Percentiles rank a stretch among this genome's conserved stretches.
These are phyloP conservation scores for Ceratocystis diversiconidia DNA, from an alignment of 2,329 filamentous ascomycete genomes.

Conservation along the genomic window DNA sequence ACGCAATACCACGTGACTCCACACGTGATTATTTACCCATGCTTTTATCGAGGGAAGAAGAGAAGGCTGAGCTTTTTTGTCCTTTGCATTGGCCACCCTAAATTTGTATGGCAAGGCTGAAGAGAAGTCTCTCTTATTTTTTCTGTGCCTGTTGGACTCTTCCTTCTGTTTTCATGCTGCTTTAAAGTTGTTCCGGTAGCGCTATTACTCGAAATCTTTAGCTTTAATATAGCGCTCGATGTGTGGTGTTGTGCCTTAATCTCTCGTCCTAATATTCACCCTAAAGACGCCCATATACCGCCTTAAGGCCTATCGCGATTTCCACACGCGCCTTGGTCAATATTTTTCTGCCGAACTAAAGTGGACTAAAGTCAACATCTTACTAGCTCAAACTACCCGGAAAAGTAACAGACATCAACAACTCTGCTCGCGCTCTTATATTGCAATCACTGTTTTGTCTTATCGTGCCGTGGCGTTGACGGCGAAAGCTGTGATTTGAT, in stretches of 20 bases:
- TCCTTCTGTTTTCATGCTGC: not conserved
- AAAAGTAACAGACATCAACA: not conserved
- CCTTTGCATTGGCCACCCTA: not conserved
- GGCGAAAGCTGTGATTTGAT: not conserved
- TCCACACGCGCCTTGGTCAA: not conserved
- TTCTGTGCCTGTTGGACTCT: not conserved
- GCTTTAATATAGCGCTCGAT: too few species aligned
- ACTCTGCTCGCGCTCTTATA: not conserved
- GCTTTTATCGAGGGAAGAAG: not conserved
- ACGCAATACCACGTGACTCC: not conserved
- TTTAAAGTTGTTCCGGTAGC: not conserved
- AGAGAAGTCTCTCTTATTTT: not conserved
- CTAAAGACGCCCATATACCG: not conserved
- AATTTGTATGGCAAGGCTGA: slow-evolving; percentile 16
- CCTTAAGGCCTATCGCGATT: not conserved
- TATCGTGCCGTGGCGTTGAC: not conserved
- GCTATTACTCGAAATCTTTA: not conserved
- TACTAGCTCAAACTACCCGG: not conserved
- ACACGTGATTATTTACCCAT: not conserved
- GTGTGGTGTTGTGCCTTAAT: too few species aligned
- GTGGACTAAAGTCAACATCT: not conserved
- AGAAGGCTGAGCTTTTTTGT: slow-evolving; percentile 7
- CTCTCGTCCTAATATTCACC: too few species aligned
- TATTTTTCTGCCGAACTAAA: slow-evolving; percentile 1
- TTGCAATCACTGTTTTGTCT: not conserved